These are phyloP conservation scores for Scenedesmus sp. DNA, from an alignment of 163 green algal species.

Conservation along the genomic window DNA sequence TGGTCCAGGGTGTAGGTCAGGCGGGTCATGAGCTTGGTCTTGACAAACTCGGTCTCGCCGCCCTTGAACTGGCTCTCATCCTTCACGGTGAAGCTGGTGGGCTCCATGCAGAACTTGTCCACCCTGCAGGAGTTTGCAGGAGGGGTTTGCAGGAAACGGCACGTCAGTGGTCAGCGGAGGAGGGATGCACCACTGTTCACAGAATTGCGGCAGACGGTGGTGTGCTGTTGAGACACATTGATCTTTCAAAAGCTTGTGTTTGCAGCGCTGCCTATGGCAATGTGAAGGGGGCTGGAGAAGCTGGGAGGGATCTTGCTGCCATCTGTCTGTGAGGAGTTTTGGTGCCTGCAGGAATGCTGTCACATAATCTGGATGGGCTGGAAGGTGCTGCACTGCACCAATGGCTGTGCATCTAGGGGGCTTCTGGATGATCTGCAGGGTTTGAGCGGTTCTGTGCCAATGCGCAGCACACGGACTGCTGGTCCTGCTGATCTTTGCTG, in stretches of 20 bases:
- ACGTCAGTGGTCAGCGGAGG: background rate
- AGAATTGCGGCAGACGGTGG: too few species aligned
- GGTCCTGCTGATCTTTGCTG: background rate
- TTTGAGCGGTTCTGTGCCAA: background rate
- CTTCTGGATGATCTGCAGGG: background rate
- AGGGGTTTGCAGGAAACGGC: too few species aligned
- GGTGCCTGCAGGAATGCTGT: background rate
- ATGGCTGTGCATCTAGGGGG: background rate
- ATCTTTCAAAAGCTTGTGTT: too few species aligned
- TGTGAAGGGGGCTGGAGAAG: background rate
- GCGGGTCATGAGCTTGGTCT: constrained; percentile 99
- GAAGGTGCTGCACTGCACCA: background rate
- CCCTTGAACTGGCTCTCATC: constrained; percentile 88
- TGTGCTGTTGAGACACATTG: too few species aligned
- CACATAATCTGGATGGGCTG: background rate
- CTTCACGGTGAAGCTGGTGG: constrained; percentile 97
- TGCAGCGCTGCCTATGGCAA: too few species aligned
- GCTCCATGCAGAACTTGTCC: constrained; percentile 99
- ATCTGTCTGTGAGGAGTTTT: too few species aligned
- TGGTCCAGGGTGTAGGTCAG: constrained; percentile 99
- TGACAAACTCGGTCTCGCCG: constrained; percentile 92
- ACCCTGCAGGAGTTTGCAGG: constrained; percentile 58
- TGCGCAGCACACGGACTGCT: background rate
- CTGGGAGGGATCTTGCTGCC: background rate
- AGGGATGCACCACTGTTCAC: too few species aligned